Evolutionary conservation across 257 asterid genomes (phyloP).

Genomic region (Buddleja alternifolia): DNA sequence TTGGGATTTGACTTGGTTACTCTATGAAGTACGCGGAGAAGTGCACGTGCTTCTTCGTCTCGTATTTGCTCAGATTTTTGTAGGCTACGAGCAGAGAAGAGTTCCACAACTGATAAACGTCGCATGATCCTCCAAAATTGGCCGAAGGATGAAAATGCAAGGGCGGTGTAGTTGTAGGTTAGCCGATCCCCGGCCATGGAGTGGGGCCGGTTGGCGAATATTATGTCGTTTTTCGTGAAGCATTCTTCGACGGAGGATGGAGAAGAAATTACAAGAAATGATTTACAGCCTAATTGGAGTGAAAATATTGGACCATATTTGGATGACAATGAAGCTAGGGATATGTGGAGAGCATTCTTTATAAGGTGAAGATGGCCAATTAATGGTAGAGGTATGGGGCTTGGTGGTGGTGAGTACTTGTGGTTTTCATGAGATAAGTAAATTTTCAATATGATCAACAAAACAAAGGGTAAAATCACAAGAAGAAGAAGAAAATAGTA

Average conservation of each 20-base stretch:
- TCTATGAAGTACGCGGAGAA: conserved; percentile 28
- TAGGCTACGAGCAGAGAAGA: conserved; percentile 47
- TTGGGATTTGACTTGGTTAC: too few relatives aligned
- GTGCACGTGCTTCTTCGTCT: conserved; percentile 32
- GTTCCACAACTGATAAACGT: conserved; percentile 36
- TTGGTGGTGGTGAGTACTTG: conserved; percentile 48
- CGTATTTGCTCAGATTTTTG: conserved; percentile 40
- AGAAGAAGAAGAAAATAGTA: conserved; percentile 11
- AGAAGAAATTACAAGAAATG: conserved; percentile 50
- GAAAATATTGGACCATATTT: conserved; percentile 49
- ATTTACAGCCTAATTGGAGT: conserved; percentile 46
- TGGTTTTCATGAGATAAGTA: conserved; percentile 3
- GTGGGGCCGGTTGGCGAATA: conserved; percentile 53
- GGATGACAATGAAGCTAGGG: conserved; percentile 39
- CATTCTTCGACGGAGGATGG: conserved; percentile 49
- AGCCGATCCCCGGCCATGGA: conserved; percentile 40
- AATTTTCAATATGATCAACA: conserved; percentile 20
- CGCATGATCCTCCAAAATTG: conserved; percentile 53
- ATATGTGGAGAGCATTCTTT: conserved; percentile 38
- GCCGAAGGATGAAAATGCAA: conserved; percentile 43
- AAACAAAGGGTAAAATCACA: background rate
- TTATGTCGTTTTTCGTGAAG: conserved; percentile 50
- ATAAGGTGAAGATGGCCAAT: conserved; percentile 66
- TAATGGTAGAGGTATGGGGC: conserved; percentile 53
- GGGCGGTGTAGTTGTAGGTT: conserved; percentile 39